Evolutionary conservation across 164 flowering plant species (phyloP), one percentile per base, ranked within the genome.

Genomic region (Annona squamosa): DNA sequence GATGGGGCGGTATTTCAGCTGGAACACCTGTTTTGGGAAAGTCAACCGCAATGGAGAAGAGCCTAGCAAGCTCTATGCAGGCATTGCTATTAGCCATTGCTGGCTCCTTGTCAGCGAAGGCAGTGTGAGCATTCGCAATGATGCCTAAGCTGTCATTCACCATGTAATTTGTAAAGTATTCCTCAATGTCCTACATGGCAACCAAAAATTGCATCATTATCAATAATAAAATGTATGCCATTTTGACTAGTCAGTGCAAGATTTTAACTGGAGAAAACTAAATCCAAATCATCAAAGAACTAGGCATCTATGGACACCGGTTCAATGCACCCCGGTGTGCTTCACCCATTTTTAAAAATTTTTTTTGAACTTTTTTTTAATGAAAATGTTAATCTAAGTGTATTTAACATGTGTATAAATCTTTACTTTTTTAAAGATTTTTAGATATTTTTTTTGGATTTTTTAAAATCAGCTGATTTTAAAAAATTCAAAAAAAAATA

Each of bases 21-120:
- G 95, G 89, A 4, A 91, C 85, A 18, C 98, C 98, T 13, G 97
- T 91, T 79, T 93, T 93, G 3, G 90, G 90, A 68, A 88, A 93
- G 79, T 93, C 98, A 4, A 93, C 97, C 0, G 97, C 98, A 66
- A 90, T 77, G 16, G 98, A 90, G 77, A 83, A 88, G n/a, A 83
- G 79, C 71, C 65, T 74, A 44, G 97, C 91, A 12, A 93, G 90
- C 79, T 89, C 82, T 47, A 83, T 17, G 48, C 97, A 91, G 19
- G 77, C 72, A 1, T 12, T 18, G 67, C 94, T 86, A 77, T 80
- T 72, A 19, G 94, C 98, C 73, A 77, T 88, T 2, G 0, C 4
- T 0, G 73, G 81, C 65, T 85, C 87, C 75, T 44, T 83, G 73
- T 93, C 98, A 4, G 97, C 97, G 75, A 84, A 88, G 4, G 73